These are phyloP conservation scores for Lactarius vividus DNA, from an alignment of 768 basidiomycete species.

Conservation along the genomic window DNA sequence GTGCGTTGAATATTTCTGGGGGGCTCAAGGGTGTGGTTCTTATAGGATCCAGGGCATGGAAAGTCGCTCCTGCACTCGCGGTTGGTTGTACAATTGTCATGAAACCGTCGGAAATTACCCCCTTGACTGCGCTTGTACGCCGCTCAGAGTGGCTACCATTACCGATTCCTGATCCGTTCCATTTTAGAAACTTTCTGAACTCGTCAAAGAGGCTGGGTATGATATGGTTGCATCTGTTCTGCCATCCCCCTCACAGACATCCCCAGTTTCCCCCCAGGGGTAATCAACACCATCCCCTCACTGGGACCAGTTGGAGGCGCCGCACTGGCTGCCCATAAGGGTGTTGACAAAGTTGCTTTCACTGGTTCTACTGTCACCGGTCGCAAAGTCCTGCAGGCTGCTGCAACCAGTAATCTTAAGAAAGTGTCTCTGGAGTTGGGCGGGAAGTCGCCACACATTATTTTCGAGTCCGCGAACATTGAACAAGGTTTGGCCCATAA, in stretches of 20 bases:
- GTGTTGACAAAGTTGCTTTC: constrained; percentile 94
- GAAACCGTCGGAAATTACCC: constrained; percentile 90
- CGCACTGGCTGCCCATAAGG: constrained; percentile 75
- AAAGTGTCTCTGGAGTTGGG: constrained; percentile 96
- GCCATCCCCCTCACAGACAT: constrained; percentile 14
- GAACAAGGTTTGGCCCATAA: constrained; percentile 60
- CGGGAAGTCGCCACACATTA: constrained; percentile 85
- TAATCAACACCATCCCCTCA: constrained; percentile 85
- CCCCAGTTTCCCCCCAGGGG: constrained; percentile 82
- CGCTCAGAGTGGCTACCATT: constrained; percentile 4
- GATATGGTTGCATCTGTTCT: constrained; percentile 19
- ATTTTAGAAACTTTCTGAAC: constrained; percentile 72
- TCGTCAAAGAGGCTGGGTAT: constrained; percentile 82
- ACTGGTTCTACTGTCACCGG: constrained; percentile 92
- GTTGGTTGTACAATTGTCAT: constrained; percentile 91
- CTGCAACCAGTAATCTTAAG: constrained; percentile 91
- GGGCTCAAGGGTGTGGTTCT: not conserved
- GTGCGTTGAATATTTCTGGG: constrained; percentile 36
- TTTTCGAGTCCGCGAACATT: constrained; percentile 89
- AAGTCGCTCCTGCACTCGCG: constrained; percentile 89
- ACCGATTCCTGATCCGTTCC: constrained; percentile 15
- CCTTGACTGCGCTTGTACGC: constrained; percentile 74
- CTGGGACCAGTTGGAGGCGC: constrained; percentile 80
- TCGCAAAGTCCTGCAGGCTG: constrained; percentile 86
- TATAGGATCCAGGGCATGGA: constrained; percentile 64